Evolutionary conservation across 495 filamentous ascomycete species (phyloP), one percentile per base, ranked within the genome.

Genomic region (Schizothecium vesticola): DNA sequence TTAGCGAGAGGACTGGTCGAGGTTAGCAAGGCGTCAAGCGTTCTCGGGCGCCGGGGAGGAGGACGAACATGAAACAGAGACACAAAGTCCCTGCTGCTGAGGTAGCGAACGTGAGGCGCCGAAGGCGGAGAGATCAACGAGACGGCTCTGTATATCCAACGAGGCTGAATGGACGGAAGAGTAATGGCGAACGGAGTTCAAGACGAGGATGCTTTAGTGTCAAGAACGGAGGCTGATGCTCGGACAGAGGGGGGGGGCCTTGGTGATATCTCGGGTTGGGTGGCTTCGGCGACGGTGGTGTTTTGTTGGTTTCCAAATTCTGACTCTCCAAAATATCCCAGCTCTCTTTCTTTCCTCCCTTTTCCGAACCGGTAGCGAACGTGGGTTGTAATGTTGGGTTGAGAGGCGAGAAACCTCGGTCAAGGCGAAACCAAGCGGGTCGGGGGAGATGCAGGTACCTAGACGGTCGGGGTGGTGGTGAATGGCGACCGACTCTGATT

Each of bases 1-100:
- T 72, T 66, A 80, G 80, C 74, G 77, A 80, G 69, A 81, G 79
- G 82, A 81, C 80, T 83, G 59, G 13, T 9, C 9, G 3, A 58
- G 3, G 67, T 78, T 66, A 78, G 43, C 16, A 51, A 51, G 43
- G 43, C 43, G 66, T 63, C 64, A 59, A 33, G 56, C 51, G 12
- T 58, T 28, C 28, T 43, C 10, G 60, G 16, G 61, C 43, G 21
- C 21, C 43, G 26, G 22, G 29, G 16, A 29, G 70, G 51, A 3
- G 29, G 33, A 73, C 80, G 73, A 69, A 83, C 80, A 73, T 76
- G 75, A 77, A 78, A 64, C 71, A 75, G 72, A 75, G 74, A 74
- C 80, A 77, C 79, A 66, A 73, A 19, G 71, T 65, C 71, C 68
- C 71, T 71, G 60, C 19, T 70, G 69, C 63, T 55, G 66, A 65